phyloP scores from a whole-genome alignment of 345 rosid genomes.

The Eucalyptus sp. region DNA sequence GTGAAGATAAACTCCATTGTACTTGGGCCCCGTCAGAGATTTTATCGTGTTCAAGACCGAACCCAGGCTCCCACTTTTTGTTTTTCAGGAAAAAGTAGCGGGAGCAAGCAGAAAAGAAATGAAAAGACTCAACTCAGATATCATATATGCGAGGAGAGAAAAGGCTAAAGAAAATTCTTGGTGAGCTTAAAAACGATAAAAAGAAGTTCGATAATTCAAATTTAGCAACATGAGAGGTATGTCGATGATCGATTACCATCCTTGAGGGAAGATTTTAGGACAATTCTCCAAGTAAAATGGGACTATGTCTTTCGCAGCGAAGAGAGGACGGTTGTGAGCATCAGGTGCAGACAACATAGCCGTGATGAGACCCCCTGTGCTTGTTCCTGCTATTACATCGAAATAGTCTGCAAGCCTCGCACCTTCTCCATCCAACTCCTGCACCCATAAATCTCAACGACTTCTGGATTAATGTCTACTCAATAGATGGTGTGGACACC shows the following conservation, averaged over 20 bases:
- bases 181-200: neutral
- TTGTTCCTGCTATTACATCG: neutral
- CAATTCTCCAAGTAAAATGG: conserved; percentile 32
- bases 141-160: neutral
- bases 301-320: neutral
- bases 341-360: neutral
- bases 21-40: conserved; percentile 51
- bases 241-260: conserved; percentile 9
- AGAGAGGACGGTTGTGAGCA: neutral
- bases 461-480: conserved; percentile 47
- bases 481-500: conserved; percentile 23
- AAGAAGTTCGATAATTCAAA: neutral
- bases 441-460: conserved; percentile 30
- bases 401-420: neutral
- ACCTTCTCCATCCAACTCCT: neutral
- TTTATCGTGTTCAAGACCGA: conserved; percentile 17
- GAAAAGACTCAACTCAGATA: neutral
- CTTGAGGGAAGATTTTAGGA: conserved; percentile 58
- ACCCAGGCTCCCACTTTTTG: conserved; percentile 21
- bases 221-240: neutral
- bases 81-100: too few species aligned
- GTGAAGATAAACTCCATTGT: conserved; percentile 48
- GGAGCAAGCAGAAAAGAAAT: neutral
- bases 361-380: neutral
- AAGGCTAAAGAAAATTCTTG: neutral